A percentile compares a stretch with the other conserved stretches of the same genome.
phyloP scores from a whole-genome alignment of 345 rosid genomes.

The Citrus maxima region DNA sequence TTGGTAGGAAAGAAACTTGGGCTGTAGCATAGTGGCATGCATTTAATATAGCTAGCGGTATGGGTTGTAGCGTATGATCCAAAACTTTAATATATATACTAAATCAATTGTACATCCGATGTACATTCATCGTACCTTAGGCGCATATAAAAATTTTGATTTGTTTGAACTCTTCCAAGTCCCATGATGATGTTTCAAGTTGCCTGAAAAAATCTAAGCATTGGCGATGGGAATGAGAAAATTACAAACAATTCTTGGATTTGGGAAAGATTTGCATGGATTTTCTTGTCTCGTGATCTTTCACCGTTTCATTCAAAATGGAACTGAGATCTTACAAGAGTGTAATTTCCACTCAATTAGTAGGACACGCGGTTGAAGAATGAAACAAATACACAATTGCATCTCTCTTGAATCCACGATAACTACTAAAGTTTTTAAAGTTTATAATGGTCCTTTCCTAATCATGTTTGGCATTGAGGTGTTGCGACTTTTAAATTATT shows the following conservation, averaged over 20 bases:
- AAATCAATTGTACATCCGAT: neutral
- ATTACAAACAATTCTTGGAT: neutral
- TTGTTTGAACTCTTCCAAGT: neutral
- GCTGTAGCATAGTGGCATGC: too few species aligned
- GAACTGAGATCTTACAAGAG: neutral
- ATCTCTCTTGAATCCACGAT: too few species aligned
- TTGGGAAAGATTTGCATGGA: neutral
- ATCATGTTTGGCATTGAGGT: rapidly evolving
- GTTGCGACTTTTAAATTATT: rapidly evolving
- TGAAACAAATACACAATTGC: too few species aligned
- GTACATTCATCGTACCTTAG: neutral
- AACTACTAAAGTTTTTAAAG: too few species aligned
- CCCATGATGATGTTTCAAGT: neutral
- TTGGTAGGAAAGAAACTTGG: too few species aligned
- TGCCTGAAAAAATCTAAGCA: neutral
- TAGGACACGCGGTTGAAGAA: too few species aligned
- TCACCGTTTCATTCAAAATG: neutral
- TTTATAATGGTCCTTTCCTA: rapidly evolving
- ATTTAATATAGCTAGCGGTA: too few species aligned
- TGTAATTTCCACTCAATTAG: too few species aligned
- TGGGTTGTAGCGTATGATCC: neutral
- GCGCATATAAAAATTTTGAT: neutral
- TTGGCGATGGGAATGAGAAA: too few species aligned
- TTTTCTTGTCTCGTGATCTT: neutral
- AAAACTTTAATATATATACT: neutral